Conservation (phyloP, 2,329 filamentous ascomycete species). For the Cryphonectria naterciae region DNA sequence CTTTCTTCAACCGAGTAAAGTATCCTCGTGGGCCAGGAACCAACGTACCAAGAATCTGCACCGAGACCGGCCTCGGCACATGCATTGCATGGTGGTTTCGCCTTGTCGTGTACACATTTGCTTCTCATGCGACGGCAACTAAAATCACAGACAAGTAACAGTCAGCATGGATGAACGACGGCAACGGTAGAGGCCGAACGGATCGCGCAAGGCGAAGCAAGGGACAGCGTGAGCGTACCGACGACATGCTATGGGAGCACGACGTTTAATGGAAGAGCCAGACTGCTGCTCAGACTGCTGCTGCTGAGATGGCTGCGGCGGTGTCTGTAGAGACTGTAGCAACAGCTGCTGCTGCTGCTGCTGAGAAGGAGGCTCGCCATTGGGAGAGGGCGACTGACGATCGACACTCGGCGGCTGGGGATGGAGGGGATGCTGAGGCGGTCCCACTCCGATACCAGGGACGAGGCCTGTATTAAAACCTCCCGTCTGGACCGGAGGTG, state of each 20-base stretch:
- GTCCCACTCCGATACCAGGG: constrained; percentile 5
- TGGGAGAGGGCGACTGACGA: neutral
- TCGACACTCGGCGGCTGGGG: neutral
- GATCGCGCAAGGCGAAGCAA: constrained; percentile 18
- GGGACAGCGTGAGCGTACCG: constrained; percentile 44
- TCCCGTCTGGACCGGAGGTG: constrained; percentile 6
- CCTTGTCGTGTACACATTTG: constrained; percentile 58
- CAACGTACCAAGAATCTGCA: constrained; percentile 53
- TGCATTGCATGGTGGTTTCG: constrained; percentile 53
- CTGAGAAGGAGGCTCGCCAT: neutral
- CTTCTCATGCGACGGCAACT: constrained; percentile 61
- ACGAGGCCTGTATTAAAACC: constrained; percentile 8
- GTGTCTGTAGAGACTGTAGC: neutral
- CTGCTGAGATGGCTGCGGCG: neutral
- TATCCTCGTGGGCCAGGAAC: neutral
- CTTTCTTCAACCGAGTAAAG: neutral
- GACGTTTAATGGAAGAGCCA: constrained; percentile 46
- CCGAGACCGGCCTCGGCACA: constrained; percentile 55
- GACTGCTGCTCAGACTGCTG: constrained; percentile 23
- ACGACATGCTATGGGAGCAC: constrained; percentile 57
- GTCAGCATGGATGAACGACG: constrained; percentile 12
- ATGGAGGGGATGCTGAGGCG: neutral
- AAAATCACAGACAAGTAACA: constrained; percentile 17
- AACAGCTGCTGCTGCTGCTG: neutral
- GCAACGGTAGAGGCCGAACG: neutral